Conservation (phyloP, 192 early-diverging fungal species). For the Entomortierella lignicola region DNA sequence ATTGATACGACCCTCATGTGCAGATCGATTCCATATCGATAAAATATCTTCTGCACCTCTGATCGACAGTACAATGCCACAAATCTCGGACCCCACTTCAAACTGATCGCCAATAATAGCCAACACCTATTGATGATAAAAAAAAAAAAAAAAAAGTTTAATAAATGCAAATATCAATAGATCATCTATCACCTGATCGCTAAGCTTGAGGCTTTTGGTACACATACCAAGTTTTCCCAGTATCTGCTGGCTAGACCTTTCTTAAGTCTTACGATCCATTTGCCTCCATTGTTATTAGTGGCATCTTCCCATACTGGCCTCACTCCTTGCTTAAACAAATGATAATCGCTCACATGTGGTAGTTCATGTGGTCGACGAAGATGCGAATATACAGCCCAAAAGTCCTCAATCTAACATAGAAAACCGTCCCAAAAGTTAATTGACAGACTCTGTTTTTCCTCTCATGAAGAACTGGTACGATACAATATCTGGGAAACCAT, state of each 20-base stretch:
- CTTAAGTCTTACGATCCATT: slow-evolving; percentile 94
- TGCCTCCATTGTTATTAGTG: slow-evolving; percentile 87
- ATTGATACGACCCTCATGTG: slow-evolving; percentile 85
- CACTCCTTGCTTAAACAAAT: slow-evolving; percentile 91
- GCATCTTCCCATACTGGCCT: slow-evolving; percentile 96
- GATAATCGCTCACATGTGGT: slow-evolving; percentile 89
- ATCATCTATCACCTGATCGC: too few species aligned
- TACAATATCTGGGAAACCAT: slow-evolving; percentile 9
- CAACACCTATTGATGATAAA: slow-evolving; percentile 67
- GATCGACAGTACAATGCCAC: slow-evolving; percentile 93
- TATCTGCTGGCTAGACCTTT: slow-evolving; percentile 92
- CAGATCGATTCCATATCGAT: slow-evolving; percentile 93
- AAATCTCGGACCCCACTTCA: slow-evolving; percentile 88
- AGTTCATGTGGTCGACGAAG: slow-evolving; percentile 86
- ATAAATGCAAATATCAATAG: background rate
- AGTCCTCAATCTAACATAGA: slow-evolving; percentile 69
- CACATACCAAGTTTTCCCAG: slow-evolving; percentile 86
- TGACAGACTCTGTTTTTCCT: background rate
- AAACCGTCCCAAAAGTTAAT: slow-evolving; percentile 10
- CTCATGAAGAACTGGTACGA: background rate
- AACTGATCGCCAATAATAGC: slow-evolving; percentile 93
- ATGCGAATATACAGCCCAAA: slow-evolving; percentile 83
- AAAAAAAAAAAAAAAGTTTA: slow-evolving; percentile 9
- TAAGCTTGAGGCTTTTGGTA: too few species aligned
- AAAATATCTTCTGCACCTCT: slow-evolving; percentile 94